Evolutionary conservation across 345 rosid species (phyloP).

Genomic region (Schrenkiella parvula): DNA sequence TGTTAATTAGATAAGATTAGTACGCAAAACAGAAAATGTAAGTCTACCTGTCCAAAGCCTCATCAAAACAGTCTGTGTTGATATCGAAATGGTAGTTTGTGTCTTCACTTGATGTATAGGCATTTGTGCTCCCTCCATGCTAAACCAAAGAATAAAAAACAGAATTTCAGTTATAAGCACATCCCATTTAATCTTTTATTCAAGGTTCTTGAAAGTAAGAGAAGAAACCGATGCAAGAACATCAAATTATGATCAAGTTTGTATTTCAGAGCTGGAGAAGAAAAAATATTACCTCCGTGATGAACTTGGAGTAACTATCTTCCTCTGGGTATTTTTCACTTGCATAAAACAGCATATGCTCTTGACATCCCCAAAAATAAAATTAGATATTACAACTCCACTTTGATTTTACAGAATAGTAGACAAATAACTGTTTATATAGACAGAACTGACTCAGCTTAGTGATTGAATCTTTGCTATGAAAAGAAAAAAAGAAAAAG

Average conservation of each 20-base stretch:
- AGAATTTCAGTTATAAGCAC: no score
- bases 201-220: no score
- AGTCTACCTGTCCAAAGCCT: slow-evolving; percentile 81
- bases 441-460: background rate
- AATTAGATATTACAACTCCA: background rate
- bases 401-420: background rate
- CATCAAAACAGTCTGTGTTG: slow-evolving; percentile 65
- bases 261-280: background rate
- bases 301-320: slow-evolving; percentile 72
- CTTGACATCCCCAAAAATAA: slow-evolving; percentile 1
- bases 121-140: slow-evolving; percentile 92
- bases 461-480: background rate
- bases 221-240: background rate
- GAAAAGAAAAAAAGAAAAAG: no score
- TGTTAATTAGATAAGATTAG: slow-evolving; percentile 3
- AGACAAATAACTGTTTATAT: background rate
- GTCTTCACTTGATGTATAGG: slow-evolving; percentile 62
- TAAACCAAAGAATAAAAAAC: slow-evolving; percentile 27
- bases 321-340: slow-evolving; percentile 87
- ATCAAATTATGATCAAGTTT: background rate
- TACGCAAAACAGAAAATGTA: background rate
- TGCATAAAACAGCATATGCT: slow-evolving; percentile 94
- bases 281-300: slow-evolving; percentile 51
- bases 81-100: slow-evolving; percentile 76
- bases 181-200: no score